Evolutionary conservation across 2,329 filamentous ascomycete species (phyloP).

Genomic region (Aphanocladium album): DNA sequence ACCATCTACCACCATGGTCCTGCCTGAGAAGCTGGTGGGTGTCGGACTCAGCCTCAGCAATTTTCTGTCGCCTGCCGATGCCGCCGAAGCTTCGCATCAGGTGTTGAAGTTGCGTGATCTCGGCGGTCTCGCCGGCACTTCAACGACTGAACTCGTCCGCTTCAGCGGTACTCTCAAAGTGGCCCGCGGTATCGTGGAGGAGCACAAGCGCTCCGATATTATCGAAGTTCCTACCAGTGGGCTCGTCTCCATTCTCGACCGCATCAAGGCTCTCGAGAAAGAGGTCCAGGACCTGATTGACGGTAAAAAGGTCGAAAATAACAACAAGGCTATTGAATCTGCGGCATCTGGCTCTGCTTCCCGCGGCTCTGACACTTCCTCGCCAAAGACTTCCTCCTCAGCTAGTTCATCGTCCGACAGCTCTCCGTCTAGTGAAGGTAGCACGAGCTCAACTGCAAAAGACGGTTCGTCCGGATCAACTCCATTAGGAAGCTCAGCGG

Average conservation of each 20-base stretch:
- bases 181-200: constrained; percentile 23
- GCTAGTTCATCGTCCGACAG: background rate
- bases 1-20: constrained; percentile 19
- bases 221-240: constrained; percentile 22
- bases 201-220: constrained; percentile 18
- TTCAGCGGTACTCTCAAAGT: constrained; percentile 17
- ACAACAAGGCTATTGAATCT: background rate
- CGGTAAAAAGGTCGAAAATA: constrained; percentile 4
- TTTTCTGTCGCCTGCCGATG: background rate
- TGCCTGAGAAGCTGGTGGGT: constrained; percentile 14
- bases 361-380: background rate
- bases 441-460: background rate
- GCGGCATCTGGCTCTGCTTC: background rate
- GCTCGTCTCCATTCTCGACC: constrained; percentile 23
- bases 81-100: background rate
- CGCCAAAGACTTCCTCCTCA: background rate
- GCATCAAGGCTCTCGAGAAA: constrained; percentile 23
- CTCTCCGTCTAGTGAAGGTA: background rate
- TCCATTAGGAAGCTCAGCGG: background rate
- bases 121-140: constrained; percentile 11
- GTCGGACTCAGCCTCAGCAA: constrained; percentile 13
- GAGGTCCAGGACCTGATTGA: constrained; percentile 24
- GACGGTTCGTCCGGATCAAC: background rate
- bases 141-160: constrained; percentile 11
- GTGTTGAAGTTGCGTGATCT: background rate